phyloP scores from a whole-genome alignment of 2,329 filamentous ascomycete species.

The Ophioceras dolichostomum region DNA sequence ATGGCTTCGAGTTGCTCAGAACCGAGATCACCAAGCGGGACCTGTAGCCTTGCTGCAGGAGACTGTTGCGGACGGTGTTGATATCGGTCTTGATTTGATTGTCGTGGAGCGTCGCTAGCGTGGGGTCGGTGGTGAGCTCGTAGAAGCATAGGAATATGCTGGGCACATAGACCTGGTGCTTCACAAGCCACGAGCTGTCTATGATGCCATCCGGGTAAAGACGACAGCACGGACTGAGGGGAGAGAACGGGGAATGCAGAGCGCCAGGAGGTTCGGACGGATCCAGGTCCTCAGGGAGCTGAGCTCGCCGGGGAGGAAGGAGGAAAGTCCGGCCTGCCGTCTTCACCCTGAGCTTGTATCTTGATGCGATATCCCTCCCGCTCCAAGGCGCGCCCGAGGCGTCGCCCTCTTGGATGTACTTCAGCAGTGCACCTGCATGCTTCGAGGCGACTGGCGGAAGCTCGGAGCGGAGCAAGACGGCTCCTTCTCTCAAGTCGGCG shows the following conservation, averaged over 20 bases:
- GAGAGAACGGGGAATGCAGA: conserved; percentile 88
- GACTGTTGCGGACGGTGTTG: conserved; percentile 57
- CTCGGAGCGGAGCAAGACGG: conserved; percentile 56
- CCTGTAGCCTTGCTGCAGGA: conserved; percentile 62
- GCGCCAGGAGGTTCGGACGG: conserved; percentile 33
- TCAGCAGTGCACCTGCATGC: conserved; percentile 51
- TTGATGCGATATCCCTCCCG: conserved; percentile 35
- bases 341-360: conserved; percentile 55
- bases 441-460: conserved; percentile 53
- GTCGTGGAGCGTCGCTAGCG: conserved; percentile 67
- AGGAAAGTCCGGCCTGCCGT: conserved; percentile 57
- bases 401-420: conserved; percentile 55
- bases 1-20: conserved; percentile 52
- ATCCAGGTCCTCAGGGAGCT: conserved; percentile 37
- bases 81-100: conserved; percentile 84
- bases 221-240: conserved; percentile 68
- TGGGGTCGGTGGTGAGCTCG: conserved; percentile 57
- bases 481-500: conserved; percentile 42
- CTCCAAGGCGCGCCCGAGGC: conserved; percentile 56
- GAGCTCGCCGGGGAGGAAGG: conserved; percentile 45
- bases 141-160: conserved; percentile 76
- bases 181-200: conserved; percentile 69
- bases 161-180: conserved; percentile 77
- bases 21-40: conserved; percentile 67
- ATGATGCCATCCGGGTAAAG: conserved; percentile 87